Evolutionary conservation across 768 basidiomycete species (phyloP).

Genomic region (Suillus subaureus): DNA sequence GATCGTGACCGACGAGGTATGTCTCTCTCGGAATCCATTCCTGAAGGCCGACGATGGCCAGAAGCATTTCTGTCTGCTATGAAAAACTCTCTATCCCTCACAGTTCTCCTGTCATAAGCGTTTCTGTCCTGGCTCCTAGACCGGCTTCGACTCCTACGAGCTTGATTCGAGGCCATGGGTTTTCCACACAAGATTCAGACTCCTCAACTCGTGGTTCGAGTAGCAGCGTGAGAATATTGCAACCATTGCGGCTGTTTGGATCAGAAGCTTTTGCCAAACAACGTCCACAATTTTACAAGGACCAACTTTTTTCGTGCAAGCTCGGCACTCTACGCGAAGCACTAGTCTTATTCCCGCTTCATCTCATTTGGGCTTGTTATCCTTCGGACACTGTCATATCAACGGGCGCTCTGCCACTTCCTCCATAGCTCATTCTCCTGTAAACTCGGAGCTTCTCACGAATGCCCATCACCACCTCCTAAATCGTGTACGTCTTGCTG

Average conservation of each 20-base stretch:
- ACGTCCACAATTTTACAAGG: too few species aligned
- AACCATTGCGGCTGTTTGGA: conserved; percentile 27
- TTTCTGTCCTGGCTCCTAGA: conserved; percentile 20
- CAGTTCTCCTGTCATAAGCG: background rate
- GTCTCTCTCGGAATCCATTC: conserved; percentile 1
- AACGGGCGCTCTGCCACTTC: background rate
- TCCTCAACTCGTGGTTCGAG: background rate
- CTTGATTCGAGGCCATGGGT: conserved; percentile 24
- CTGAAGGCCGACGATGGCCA: background rate
- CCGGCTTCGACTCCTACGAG: conserved; percentile 22
- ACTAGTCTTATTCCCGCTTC: conserved; percentile 1
- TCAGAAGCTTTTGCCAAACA: conserved; percentile 31
- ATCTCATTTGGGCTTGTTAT: background rate
- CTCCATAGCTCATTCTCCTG: background rate
- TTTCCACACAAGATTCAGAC: background rate
- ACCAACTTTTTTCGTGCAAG: background rate
- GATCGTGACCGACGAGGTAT: conserved; percentile 11
- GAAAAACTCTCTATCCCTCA: background rate
- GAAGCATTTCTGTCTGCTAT: background rate
- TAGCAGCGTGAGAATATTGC: background rate
- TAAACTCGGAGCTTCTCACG: background rate
- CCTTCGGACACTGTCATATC: background rate
- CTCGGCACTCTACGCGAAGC: background rate
- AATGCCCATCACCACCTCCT: background rate
- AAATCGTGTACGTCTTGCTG: background rate